phyloP scores from a whole-genome alignment of 2,329 filamentous ascomycete genomes.

The Apiospora marii region DNA sequence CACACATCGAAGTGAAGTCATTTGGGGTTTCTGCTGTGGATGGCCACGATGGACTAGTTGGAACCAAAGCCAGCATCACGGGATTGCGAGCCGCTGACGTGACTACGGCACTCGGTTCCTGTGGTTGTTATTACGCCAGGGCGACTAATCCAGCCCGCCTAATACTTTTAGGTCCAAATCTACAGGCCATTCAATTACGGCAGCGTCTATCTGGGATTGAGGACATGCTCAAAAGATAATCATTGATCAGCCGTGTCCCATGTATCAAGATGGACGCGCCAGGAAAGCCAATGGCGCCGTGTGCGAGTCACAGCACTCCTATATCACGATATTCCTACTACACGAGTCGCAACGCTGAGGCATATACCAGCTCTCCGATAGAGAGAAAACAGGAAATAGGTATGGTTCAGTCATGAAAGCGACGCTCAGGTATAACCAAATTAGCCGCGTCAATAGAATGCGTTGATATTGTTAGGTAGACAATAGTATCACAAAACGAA shows the following conservation, averaged over 20 bases:
- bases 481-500: not conserved
- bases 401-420: not conserved
- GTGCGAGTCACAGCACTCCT: not conserved
- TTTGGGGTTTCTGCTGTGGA: not conserved
- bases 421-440: not conserved
- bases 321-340: not conserved
- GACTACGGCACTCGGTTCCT: not conserved
- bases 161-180: not conserved
- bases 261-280: not conserved
- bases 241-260: not conserved
- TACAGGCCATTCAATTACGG: not conserved
- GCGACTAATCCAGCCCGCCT: not conserved
- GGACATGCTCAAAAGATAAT: not conserved
- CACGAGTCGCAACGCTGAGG: not conserved
- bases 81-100: not conserved
- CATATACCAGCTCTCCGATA: not conserved
- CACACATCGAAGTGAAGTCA: not conserved
- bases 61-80: not conserved
- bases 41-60: not conserved
- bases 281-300: not conserved
- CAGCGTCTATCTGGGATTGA: not conserved
- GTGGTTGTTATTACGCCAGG: not conserved
- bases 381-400: too few relatives aligned
- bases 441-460: too few relatives aligned
- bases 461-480: too few relatives aligned